These are phyloP conservation scores for Rhinocladiella similis DNA, from an alignment of 2,329 filamentous ascomycete species.

Conservation along the genomic window DNA sequence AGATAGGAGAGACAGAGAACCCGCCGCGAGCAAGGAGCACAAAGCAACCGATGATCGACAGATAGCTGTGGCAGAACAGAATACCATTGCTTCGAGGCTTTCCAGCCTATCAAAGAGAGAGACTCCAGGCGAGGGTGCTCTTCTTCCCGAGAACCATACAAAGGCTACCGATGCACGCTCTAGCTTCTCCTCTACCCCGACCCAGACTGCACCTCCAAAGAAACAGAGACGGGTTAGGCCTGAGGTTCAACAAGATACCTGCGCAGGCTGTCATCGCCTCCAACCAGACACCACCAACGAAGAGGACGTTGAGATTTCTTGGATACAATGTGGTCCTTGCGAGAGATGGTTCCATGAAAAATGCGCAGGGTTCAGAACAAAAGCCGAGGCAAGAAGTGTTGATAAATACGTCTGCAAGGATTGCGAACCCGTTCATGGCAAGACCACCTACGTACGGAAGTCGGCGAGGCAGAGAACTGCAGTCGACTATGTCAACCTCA, in stretches of 20 bases:
- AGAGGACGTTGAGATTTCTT: constrained; percentile 51
- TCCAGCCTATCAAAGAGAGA: neutral
- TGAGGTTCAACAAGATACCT: constrained; percentile 34
- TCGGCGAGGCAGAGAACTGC: constrained; percentile 64
- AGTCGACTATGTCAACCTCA: constrained; percentile 68
- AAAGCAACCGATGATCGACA: neutral
- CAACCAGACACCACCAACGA: constrained; percentile 50
- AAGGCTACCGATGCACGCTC: neutral
- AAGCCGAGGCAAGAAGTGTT: constrained; percentile 63
- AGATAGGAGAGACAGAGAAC: neutral
- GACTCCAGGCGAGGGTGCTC: neutral
- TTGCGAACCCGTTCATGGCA: constrained; percentile 61
- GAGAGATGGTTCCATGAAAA: constrained; percentile 69
- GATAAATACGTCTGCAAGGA: constrained; percentile 66
- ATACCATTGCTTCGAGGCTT: neutral
- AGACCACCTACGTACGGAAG: constrained; percentile 67
- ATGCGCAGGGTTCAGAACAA: constrained; percentile 66
- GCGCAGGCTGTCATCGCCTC: constrained; percentile 58
- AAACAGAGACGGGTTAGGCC: constrained; percentile 18
- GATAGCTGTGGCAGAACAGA: neutral
- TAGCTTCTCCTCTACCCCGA: neutral
- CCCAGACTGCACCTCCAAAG: constrained; percentile 9
- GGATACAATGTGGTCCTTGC: constrained; percentile 69
- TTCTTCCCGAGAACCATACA: neutral
- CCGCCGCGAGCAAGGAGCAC: neutral